Conservation (phyloP, 2,329 filamentous ascomycete species). For the Talaromyces sp. region DNA sequence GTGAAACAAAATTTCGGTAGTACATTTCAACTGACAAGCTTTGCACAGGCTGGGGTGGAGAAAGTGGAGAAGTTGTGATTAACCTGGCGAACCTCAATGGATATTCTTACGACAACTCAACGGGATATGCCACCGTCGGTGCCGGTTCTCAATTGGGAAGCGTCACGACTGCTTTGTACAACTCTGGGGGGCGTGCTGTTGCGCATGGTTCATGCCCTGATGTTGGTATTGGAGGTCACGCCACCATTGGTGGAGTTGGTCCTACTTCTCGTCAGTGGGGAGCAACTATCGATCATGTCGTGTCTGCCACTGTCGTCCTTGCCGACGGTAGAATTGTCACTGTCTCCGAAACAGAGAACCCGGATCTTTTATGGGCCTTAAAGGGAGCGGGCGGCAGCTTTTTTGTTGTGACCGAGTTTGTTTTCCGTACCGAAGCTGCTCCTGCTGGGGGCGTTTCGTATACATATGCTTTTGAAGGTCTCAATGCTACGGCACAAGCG, state of each 20-base stretch:
- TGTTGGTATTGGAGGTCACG: slow-evolving; percentile 41
- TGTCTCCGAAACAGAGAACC: slow-evolving; percentile 28
- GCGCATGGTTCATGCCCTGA: slow-evolving; percentile 38
- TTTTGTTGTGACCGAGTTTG: slow-evolving; percentile 39
- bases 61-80: slow-evolving; percentile 26
- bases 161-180: slow-evolving; percentile 29
- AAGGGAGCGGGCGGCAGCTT: slow-evolving; percentile 38
- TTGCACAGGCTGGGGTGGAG: slow-evolving; percentile 34
- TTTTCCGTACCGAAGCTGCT: slow-evolving; percentile 34
- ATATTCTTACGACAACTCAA: slow-evolving; percentile 31
- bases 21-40: background rate
- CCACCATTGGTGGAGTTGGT: slow-evolving; percentile 40
- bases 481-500: slow-evolving; percentile 48
- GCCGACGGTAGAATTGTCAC: slow-evolving; percentile 35
- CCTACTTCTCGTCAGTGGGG: slow-evolving; percentile 50
- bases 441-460: slow-evolving; percentile 55
- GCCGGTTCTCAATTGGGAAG: slow-evolving; percentile 33
- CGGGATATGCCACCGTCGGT: slow-evolving; percentile 34
- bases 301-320: slow-evolving; percentile 49
- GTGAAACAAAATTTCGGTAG: background rate
- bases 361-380: slow-evolving; percentile 35
- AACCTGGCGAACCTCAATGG: slow-evolving; percentile 15
- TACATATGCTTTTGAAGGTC: slow-evolving; percentile 54
- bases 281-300: slow-evolving; percentile 50
- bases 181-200: slow-evolving; percentile 32